phyloP scores from a whole-genome alignment of 2,329 filamentous ascomycete genomes.

The Exserohilum rostratum region DNA sequence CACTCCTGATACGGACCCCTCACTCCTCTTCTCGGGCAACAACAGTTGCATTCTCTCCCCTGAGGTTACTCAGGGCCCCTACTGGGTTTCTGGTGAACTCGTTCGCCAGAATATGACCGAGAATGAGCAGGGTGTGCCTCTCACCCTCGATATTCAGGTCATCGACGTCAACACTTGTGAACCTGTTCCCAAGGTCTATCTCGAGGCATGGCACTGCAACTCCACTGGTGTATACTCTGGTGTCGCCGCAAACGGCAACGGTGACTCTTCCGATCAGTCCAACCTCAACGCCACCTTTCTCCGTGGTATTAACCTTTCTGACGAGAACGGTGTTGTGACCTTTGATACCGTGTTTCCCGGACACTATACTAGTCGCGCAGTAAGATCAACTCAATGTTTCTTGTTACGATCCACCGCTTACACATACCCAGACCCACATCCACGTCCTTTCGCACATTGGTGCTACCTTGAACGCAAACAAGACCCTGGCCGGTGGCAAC shows the following conservation, averaged over 20 bases:
- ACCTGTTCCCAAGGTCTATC: conserved; percentile 54
- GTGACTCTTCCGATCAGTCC: conserved; percentile 38
- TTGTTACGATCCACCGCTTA: neutral
- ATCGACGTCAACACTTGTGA: conserved; percentile 62
- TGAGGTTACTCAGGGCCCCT: conserved; percentile 43
- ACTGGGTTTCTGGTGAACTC: conserved; percentile 58
- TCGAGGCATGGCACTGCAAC: conserved; percentile 62
- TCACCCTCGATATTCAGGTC: conserved; percentile 60
- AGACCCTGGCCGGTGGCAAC: conserved; percentile 45
- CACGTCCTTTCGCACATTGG: conserved; percentile 51
- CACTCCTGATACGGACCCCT: conserved; percentile 33
- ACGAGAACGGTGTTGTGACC: conserved; percentile 55
- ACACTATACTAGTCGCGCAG: conserved; percentile 42
- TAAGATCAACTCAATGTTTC: conserved; percentile 15
- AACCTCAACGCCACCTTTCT: conserved; percentile 50
- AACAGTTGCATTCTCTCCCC: conserved; percentile 45
- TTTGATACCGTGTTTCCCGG: conserved; percentile 58
- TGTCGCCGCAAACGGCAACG: conserved; percentile 51
- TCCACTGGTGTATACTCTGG: conserved; percentile 43
- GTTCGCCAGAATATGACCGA: conserved; percentile 58
- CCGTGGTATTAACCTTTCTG: conserved; percentile 56
- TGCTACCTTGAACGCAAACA: conserved; percentile 47
- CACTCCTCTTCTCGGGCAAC: conserved; percentile 40
- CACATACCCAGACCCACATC: conserved; percentile 41
- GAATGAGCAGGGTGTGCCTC: conserved; percentile 55